Conservation (phyloP, 2,329 filamentous ascomycete genomes). For the Calonectria pseudoturangicola region DNA sequence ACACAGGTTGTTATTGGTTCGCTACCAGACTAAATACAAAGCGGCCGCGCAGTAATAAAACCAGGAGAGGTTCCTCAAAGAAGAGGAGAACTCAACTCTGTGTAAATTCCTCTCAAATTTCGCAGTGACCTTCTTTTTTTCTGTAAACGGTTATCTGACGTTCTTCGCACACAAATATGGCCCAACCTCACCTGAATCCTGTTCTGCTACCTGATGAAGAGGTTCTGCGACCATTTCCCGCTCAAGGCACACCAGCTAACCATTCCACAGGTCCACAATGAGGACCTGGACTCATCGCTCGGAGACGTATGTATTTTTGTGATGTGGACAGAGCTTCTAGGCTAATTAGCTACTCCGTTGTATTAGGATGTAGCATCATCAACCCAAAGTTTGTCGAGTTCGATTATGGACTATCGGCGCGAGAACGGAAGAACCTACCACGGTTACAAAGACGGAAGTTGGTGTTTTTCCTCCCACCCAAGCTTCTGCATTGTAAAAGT, state of each 20-base stretch:
- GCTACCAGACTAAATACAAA: background rate
- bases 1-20: background rate
- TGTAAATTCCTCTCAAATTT: background rate
- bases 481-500: background rate
- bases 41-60: background rate
- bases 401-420: slow-evolving; percentile 6
- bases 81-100: background rate
- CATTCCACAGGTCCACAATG: background rate
- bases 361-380: background rate
- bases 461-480: background rate
- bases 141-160: too few relatives aligned
- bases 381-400: background rate
- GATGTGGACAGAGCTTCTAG: background rate
- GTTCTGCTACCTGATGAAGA: background rate
- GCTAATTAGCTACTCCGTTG: background rate
- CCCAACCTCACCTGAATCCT: background rate
- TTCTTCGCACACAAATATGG: background rate
- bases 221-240: background rate
- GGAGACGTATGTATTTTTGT: background rate
- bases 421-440: slow-evolving; percentile 23
- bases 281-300: background rate
- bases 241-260: background rate
- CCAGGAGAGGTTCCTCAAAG: background rate
- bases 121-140: background rate
- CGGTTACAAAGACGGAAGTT: slow-evolving; percentile 9